These are phyloP conservation scores for Cymbidium sinense DNA, from an alignment of 106 monocot genomes.

Conservation along the genomic window DNA sequence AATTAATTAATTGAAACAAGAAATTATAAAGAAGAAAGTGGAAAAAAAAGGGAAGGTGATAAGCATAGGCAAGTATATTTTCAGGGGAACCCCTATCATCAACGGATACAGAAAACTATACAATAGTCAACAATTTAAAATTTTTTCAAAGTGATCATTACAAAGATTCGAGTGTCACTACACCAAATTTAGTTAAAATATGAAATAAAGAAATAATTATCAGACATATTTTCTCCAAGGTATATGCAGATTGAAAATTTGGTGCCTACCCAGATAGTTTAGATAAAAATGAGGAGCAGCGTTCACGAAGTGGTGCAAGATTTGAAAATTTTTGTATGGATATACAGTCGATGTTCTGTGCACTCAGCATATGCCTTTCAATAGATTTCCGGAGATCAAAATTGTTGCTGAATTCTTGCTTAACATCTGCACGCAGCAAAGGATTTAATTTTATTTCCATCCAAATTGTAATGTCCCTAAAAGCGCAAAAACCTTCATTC, in stretches of 20 bases:
- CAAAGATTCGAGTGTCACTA: background rate
- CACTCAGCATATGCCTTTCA: constrained; percentile 49
- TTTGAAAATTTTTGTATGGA: constrained; percentile 41
- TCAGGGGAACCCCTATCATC: background rate
- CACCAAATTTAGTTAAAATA: background rate
- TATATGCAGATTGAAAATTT: background rate
- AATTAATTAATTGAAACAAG: background rate
- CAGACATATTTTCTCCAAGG: background rate
- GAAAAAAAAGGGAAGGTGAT: background rate
- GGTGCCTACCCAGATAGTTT: constrained; percentile 46
- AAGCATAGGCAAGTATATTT: background rate
- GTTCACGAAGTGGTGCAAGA: constrained; percentile 45
- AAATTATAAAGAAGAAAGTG: background rate
- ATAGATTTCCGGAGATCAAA: constrained; percentile 89
- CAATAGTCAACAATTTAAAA: background rate
- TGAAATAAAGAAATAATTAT: background rate
- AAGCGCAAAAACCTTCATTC: background rate
- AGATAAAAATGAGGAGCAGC: constrained; percentile 62
- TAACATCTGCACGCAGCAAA: constrained; percentile 42
- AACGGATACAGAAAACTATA: background rate
- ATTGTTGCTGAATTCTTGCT: constrained; percentile 69
- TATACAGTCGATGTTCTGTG: constrained; percentile 52
- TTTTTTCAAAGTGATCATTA: background rate
- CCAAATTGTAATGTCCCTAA: background rate
- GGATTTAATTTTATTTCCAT: background rate